Percentiles rank a stretch among this genome's conserved stretches.
These are phyloP conservation scores for Suillus occidentalis DNA, from an alignment of 768 basidiomycete genomes.

Conservation along the genomic window DNA sequence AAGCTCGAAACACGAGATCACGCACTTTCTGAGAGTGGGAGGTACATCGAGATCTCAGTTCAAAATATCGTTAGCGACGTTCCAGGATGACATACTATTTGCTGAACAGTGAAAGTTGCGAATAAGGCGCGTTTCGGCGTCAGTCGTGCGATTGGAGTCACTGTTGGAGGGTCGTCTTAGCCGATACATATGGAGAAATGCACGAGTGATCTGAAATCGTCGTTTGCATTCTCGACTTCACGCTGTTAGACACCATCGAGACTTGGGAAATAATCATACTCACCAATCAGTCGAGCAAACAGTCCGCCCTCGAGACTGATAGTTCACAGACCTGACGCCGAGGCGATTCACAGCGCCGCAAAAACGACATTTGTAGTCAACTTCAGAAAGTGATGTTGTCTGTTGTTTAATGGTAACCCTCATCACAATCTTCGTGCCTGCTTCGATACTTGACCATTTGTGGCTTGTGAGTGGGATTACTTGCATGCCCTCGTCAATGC, in stretches of 20 bases:
- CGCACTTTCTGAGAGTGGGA: not conserved
- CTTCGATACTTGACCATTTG: too few species aligned
- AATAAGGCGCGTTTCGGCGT: not conserved
- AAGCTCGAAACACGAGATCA: not conserved
- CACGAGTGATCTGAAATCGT: too few species aligned
- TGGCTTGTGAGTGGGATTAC: too few species aligned
- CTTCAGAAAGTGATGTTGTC: not conserved
- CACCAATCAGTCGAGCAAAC: conserved; percentile 23
- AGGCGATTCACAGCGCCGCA: not conserved
- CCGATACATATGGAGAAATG: too few species aligned
- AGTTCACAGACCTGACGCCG: not conserved
- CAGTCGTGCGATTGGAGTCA: not conserved
- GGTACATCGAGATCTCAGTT: not conserved
- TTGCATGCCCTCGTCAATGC: too few species aligned
- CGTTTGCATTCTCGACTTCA: too few species aligned
- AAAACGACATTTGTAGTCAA: conserved; percentile 20
- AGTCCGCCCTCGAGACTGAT: conserved; percentile 14
- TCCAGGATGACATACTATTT: not conserved
- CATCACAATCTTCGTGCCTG: conserved; percentile 22
- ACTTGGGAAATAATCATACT: too few species aligned
- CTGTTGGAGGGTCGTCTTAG: not conserved
- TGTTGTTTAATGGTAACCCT: conserved; percentile 24
- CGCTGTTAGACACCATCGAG: too few species aligned
- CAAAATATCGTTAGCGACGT: not conserved
- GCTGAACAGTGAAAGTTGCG: not conserved